Base-by-base conservation (phyloP, 228 moss, liverwort and hornwort genomes). In the Sphagnum magellanicum region DNA sequence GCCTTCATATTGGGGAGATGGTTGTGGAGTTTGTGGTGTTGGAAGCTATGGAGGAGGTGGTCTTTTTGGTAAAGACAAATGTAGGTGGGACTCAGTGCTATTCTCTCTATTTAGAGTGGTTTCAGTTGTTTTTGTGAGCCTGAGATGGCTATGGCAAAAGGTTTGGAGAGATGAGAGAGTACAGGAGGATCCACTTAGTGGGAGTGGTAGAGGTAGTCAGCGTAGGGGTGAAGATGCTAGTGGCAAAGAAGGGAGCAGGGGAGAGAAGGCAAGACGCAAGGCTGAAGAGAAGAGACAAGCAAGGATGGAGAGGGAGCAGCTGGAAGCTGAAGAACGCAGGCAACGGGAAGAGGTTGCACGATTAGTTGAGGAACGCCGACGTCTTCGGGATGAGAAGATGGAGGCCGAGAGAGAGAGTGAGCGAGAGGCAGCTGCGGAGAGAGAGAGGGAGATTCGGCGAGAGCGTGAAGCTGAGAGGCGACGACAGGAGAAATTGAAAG, bases 321-420 rank as follows among this genome's bases (percentile, higher is more conserved):
- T 92, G 52, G 92, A 92, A 73, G 92, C 87, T 48, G 92, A 92
- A 61, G 92, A 92, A 75, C 76, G 81, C 67, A 77, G 92, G 72
- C 92, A 92, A 74, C 80, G 92, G 51, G 92, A 92, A 78, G 92
- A 92, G 76, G 92, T 92, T 13, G 87, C 92, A 32, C 78, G 92
- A 8, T 77, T 92, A 6, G 92, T 92, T 47, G 88, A 92, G 79
- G 92, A 92, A 69, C 79, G 89, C 10, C 81, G 92, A 64, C 76
- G 83, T 63, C 78, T 85, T 51, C 81, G 92, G 16, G 92, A 89
- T 69, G 89, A 92, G 74, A 89, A 83, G 73, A 68, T 89, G 65
- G 84, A 92, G 70, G 89, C 92, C 50, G 92, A 87, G 70, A 81
- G 84, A 48, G 92, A 87, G 52, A 85, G 78, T 60, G 87, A 92